Conservation (phyloP, 257 asterid species). For the Solanum sejunctum region DNA sequence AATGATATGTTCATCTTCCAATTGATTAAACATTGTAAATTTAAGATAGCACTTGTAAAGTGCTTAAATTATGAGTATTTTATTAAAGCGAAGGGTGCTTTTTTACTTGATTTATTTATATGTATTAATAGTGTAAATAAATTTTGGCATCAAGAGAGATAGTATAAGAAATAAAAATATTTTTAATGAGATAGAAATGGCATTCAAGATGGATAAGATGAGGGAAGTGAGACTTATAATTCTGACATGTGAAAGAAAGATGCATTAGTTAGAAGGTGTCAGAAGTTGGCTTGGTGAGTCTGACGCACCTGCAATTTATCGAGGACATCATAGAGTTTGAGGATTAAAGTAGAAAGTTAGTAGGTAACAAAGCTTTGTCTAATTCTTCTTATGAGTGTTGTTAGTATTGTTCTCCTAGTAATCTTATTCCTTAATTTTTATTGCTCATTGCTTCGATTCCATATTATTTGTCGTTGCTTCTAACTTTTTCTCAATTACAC, state of each 20-base stretch:
- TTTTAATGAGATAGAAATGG: not conserved
- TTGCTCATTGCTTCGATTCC: not conserved
- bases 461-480: not conserved
- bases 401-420: not conserved
- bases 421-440: not conserved
- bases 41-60: slow-evolving; percentile 25
- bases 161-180: too few relatives aligned
- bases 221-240: not conserved
- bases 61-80: not conserved
- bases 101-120: not conserved
- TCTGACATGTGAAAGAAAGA: not conserved
- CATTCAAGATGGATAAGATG: not conserved
- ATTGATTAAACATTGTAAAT: slow-evolving; percentile 31
- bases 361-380: not conserved
- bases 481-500: not conserved
- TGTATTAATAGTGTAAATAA: not conserved
- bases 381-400: not conserved
- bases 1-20: slow-evolving; percentile 57
- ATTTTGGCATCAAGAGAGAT: not conserved
- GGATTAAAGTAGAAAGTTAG: not conserved
- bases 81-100: not conserved
- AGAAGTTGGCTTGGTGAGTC: not conserved
- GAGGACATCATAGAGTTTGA: too few relatives aligned
- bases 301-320: not conserved
- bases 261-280: not conserved